Evolutionary conservation across 805 yeast species (phyloP).

Genomic region (Yamadazyma tumulicola): DNA sequence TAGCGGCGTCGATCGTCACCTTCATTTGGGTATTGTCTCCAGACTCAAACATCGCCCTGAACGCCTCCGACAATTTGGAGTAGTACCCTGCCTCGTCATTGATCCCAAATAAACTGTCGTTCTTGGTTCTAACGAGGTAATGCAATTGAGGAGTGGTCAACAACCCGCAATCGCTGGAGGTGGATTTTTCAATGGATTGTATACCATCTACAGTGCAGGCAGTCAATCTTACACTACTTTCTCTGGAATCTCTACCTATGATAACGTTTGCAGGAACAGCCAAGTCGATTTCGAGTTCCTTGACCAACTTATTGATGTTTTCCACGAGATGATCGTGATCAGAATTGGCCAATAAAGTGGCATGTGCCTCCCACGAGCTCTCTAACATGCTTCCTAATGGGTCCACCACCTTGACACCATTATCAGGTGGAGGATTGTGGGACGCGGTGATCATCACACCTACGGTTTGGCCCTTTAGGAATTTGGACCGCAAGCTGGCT

Average conservation of each 20-base stretch:
- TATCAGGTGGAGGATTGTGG: conserved; percentile 88
- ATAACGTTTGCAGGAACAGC: conserved; percentile 44
- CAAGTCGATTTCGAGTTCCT: conserved; percentile 45
- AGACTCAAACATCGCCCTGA: conserved; percentile 39
- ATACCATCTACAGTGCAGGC: conserved; percentile 62
- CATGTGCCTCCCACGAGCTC: conserved; percentile 77
- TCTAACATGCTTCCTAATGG: conserved; percentile 90
- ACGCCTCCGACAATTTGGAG: conserved; percentile 54
- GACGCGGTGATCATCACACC: conserved; percentile 98
- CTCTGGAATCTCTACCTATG: conserved; percentile 87
- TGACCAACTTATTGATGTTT: conserved; percentile 36
- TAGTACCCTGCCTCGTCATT: conserved; percentile 70
- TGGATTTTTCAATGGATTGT: conserved; percentile 40
- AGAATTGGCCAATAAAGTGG: conserved; percentile 78
- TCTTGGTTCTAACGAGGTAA: conserved; percentile 70
- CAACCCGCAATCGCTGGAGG: conserved; percentile 55
- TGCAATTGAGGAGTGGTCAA: conserved; percentile 95
- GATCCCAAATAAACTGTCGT: conserved; percentile 62
- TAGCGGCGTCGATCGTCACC: conserved; percentile 84
- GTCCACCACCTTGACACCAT: conserved; percentile 91
- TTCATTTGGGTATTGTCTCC: conserved; percentile 24
- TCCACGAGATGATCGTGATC: conserved; percentile 39
- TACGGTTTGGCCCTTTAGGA: conserved; percentile 60
- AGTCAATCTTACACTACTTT: conserved; percentile 67
- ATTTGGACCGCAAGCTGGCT: conserved; percentile 79